Evolutionary conservation across 169 alveolate species (phyloP).

Genomic region (Fabrea salina): DNA sequence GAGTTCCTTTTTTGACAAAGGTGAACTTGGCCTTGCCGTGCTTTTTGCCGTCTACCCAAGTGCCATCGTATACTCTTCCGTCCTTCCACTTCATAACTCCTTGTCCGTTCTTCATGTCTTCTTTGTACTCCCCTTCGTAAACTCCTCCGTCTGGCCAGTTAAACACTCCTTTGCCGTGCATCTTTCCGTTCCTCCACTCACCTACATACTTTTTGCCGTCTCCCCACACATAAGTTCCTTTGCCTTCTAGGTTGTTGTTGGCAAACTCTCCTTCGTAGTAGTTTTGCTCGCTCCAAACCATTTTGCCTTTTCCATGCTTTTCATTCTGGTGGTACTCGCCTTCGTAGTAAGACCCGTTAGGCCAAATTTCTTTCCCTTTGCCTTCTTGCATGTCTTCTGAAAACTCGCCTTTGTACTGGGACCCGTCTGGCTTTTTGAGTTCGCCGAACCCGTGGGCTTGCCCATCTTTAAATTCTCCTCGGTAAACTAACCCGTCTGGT

Average conservation of each 20-base stretch:
- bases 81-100: conserved; percentile 75
- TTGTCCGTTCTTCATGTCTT: conserved; percentile 60
- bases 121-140: conserved; percentile 59
- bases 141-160: conserved; percentile 64
- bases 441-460: background rate
- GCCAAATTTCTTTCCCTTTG: conserved; percentile 7
- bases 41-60: conserved; percentile 67
- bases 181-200: conserved; percentile 48
- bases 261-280: conserved; percentile 38
- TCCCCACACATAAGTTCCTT: conserved; percentile 44
- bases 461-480: background rate
- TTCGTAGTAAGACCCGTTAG: background rate
- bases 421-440: background rate
- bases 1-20: background rate
- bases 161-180: conserved; percentile 52
- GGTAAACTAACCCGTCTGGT: background rate
- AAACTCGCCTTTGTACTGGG: background rate
- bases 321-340: background rate
- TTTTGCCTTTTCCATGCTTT: background rate
- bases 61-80: conserved; percentile 73
- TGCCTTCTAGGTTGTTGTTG: conserved; percentile 45
- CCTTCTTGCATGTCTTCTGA: background rate
- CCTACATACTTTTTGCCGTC: conserved; percentile 52
- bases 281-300: conserved; percentile 14
- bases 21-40: conserved; percentile 46